A percentile compares a stretch with the other conserved stretches of the same genome.
These are phyloP conservation scores for Chromosphaera perkinsii DNA, from an alignment of 208 protist genomes.

Conservation along the genomic window DNA sequence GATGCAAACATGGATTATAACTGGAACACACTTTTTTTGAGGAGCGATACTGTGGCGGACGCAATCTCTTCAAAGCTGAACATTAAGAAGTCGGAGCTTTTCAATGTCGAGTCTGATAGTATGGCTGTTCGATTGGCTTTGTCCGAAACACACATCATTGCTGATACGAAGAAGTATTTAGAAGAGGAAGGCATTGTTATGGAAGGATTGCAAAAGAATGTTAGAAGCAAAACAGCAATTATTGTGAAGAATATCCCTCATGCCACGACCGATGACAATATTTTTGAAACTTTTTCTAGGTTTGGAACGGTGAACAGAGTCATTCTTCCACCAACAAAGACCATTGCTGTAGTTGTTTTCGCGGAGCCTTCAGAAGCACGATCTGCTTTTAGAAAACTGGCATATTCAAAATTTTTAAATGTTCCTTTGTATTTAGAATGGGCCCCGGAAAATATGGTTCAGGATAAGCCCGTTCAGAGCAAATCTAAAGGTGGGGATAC, in stretches of 20 bases:
- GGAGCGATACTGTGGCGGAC: conserved; percentile 59
- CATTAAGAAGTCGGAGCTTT: conserved; percentile 61
- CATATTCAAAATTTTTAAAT: conserved; percentile 84
- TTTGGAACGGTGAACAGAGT: conserved; percentile 27
- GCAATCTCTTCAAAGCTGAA: conserved; percentile 51
- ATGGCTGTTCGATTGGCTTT: conserved; percentile 76
- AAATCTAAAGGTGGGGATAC: not conserved
- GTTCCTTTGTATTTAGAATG: conserved; percentile 94
- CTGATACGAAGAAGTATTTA: conserved; percentile 61
- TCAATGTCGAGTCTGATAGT: conserved; percentile 39
- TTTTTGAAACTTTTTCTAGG: conserved; percentile 31
- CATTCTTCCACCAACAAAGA: conserved; percentile 54
- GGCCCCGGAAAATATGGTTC: conserved; percentile 79
- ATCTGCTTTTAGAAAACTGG: conserved; percentile 81
- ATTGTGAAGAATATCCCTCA: conserved; percentile 70
- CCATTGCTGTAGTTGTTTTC: conserved; percentile 68
- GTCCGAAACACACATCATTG: conserved; percentile 66
- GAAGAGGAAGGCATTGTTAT: conserved; percentile 41
- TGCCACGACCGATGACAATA: conserved; percentile 37
- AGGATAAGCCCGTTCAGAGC: not conserved
- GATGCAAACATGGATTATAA: conserved; percentile 33
- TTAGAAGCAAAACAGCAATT: conserved; percentile 50
- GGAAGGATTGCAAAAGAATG: conserved; percentile 1
- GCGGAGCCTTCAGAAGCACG: conserved; percentile 64
- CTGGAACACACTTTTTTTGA: conserved; percentile 72